These are phyloP conservation scores for Dinochytrium kinnereticum DNA, from an alignment of 371 early-diverging fungal genomes.

Conservation along the genomic window DNA sequence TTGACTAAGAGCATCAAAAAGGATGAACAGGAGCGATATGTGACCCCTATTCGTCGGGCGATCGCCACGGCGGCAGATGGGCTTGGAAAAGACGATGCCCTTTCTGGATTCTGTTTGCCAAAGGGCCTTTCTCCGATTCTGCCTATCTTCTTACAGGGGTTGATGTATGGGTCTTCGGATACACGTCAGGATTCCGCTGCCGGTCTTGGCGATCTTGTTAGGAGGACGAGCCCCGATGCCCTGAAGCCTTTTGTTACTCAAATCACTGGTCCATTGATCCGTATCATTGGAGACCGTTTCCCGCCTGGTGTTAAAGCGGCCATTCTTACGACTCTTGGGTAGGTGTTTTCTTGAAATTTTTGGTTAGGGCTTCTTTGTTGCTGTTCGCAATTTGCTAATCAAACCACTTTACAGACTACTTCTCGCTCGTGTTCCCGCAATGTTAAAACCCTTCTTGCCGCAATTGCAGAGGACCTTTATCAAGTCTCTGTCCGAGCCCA, in stretches of 20 bases:
- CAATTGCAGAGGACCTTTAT: conserved; percentile 97
- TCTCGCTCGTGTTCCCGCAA: conserved; percentile 80
- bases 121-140: conserved; percentile 91
- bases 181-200: conserved; percentile 86
- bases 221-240: conserved; percentile 73
- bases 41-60: conserved; percentile 72
- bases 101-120: conserved; percentile 89
- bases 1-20: conserved; percentile 81
- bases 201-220: conserved; percentile 81
- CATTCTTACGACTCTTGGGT: conserved; percentile 83
- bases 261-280: conserved; percentile 96
- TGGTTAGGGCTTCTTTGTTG: neutral
- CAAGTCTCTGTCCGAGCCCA: conserved; percentile 83
- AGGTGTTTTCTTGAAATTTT: conserved; percentile 27
- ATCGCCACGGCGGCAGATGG: conserved; percentile 67
- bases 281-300: conserved; percentile 95
- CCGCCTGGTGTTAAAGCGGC: conserved; percentile 89
- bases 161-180: conserved; percentile 88
- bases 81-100: conserved; percentile 37
- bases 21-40: conserved; percentile 84
- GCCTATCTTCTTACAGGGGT: conserved; percentile 91
- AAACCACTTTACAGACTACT: conserved; percentile 56
- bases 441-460: conserved; percentile 95
- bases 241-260: conserved; percentile 91
- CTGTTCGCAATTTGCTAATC: neutral